Evolutionary conservation across 768 basidiomycete genomes (phyloP), one percentile per base, ranked within the genome.

Genomic region (Pleurotus pulmonarius): DNA sequence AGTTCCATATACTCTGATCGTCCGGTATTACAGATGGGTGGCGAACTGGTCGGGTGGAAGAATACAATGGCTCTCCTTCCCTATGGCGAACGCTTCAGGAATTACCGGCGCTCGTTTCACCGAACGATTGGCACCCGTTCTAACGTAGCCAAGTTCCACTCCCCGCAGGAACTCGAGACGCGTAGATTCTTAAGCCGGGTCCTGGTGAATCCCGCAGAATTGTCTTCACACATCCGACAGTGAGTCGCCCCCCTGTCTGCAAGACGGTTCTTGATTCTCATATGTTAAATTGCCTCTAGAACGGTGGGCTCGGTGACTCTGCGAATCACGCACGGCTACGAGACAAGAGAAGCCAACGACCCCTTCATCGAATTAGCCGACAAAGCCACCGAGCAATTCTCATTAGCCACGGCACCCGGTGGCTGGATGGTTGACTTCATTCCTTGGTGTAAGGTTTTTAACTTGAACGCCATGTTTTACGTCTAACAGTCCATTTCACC

Each of bases 1-100:
- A 83, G 83, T 58, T 73, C 81, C 24, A 76, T 81, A 43, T 87
- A 87, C 65, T 87, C 86, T 16, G 86, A 87, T 61, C 81, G 86
- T n/a, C 86, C 86, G 47, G 69, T 68, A 46, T 65, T 78, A 12
- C 74, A 76, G 56, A 79, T 81, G 81, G 81, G 74, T 34, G 82
- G 80, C 26, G 79, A 82, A 61, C 72, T 83, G 18, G 74, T 80
- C 26, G 82, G 82, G 40, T 83, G 82, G 82, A 82, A 81, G 57
- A 78, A 82, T 54, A 77, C 79, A 0, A 73, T 82, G 24, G 80
- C 77, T 18, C 73, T 83, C 45, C 65, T 82, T n/a, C 79, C 77
- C n/a, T 83, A 82, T 57, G 78, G 79, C 39, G 78, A 82, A 61
- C 78, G 81, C 46, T 80, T 82, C 61, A 79, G 80, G 49, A 77